Percentiles rank a stretch among this genome's conserved stretches.
phyloP scores from a whole-genome alignment of 2,329 filamentous ascomycete genomes.

The Xylaria arbuscula region DNA sequence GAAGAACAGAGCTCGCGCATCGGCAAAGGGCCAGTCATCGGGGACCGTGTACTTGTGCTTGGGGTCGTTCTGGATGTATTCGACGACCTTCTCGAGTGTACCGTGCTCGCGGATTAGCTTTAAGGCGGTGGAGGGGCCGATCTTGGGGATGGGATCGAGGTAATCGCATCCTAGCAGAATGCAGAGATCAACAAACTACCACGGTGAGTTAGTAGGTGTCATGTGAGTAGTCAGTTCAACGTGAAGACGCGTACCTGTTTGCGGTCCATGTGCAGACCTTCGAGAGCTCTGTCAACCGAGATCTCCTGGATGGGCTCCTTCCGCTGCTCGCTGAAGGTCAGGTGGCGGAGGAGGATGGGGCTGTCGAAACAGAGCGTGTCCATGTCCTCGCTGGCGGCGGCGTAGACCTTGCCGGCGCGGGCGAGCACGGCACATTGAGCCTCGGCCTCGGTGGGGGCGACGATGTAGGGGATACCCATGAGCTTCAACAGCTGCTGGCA shows the following conservation, averaged over 20 bases:
- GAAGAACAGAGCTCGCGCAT: constrained; percentile 92
- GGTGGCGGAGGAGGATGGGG: constrained; percentile 88
- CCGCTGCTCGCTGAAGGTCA: constrained; percentile 96
- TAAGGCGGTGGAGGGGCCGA: constrained; percentile 90
- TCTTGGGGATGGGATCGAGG: constrained; percentile 93
- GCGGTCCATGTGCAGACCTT: constrained; percentile 87
- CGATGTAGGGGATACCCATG: constrained; percentile 96
- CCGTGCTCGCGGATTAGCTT: constrained; percentile 95
- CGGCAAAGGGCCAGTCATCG: constrained; percentile 95
- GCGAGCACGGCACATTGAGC: constrained; percentile 94
- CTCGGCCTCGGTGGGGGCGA: constrained; percentile 96
- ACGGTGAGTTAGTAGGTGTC: constrained; percentile 29
- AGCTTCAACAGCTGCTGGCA: constrained; percentile 90
- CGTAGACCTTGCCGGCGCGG: constrained; percentile 92
- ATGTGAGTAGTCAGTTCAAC: neutral
- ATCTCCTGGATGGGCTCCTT: constrained; percentile 99
- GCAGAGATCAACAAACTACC: constrained; percentile 94
- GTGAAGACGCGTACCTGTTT: constrained; percentile 70
- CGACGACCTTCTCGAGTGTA: constrained; percentile 86
- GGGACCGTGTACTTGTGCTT: constrained; percentile 86
- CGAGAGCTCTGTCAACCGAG: constrained; percentile 84
- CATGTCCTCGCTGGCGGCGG: constrained; percentile 98
- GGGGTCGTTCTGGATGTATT: constrained; percentile 78
- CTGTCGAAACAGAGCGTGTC: constrained; percentile 96
- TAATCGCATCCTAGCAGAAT: constrained; percentile 98